Evolutionary conservation across 2,329 filamentous ascomycete genomes (phyloP).

Genomic region (Fusarium continuum): DNA sequence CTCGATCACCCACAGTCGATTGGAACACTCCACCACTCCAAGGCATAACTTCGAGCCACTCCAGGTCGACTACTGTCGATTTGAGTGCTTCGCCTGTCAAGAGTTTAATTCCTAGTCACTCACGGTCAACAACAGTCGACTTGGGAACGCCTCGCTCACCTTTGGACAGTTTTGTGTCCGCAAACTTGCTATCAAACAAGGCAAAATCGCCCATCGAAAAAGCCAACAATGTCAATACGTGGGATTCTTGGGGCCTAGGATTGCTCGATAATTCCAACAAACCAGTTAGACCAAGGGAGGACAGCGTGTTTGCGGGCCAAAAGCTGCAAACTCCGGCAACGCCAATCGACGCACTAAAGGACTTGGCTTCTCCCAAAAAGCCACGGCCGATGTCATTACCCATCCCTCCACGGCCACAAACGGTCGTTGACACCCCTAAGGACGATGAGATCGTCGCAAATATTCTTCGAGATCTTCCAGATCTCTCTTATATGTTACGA

Average conservation of each 20-base stretch:
- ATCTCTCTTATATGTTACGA: constrained; percentile 58
- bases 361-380: background rate
- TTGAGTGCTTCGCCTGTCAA: constrained; percentile 11
- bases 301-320: constrained; percentile 2
- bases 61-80: constrained; percentile 33
- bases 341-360: constrained; percentile 4
- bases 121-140: constrained; percentile 30
- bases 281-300: constrained; percentile 7
- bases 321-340: constrained; percentile 4
- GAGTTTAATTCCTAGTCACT: constrained; percentile 15
- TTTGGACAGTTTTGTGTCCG: constrained; percentile 13
- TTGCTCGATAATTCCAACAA: constrained; percentile 23
- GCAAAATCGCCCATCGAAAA: constrained; percentile 11
- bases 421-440: constrained; percentile 19
- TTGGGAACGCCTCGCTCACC: constrained; percentile 19
- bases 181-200: constrained; percentile 18
- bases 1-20: background rate
- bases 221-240: constrained; percentile 19
- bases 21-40: constrained; percentile 1
- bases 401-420: constrained; percentile 8
- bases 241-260: constrained; percentile 37
- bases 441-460: constrained; percentile 48
- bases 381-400: constrained; percentile 5
- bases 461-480: constrained; percentile 53
- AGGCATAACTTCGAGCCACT: constrained; percentile 15